Percentiles rank a stretch among this genome's conserved stretches.
phyloP scores from a whole-genome alignment of 768 basidiomycete species.

The Leccinum obscurum region DNA sequence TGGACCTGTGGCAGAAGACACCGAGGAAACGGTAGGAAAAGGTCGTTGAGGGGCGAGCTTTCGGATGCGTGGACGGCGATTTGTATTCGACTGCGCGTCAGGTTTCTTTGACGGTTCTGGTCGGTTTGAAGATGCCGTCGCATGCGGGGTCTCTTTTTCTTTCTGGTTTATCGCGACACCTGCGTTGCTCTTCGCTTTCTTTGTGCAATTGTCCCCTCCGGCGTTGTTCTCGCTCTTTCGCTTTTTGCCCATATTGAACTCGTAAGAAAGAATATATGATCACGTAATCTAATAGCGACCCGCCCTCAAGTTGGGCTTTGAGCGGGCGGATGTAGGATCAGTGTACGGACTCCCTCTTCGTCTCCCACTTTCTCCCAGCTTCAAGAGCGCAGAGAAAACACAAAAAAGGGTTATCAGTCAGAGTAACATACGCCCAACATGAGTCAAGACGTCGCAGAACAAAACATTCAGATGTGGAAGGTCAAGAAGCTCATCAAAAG shows the following conservation, averaged over 20 bases:
- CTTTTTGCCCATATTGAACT: conserved; percentile 24
- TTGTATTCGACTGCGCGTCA: conserved; percentile 5
- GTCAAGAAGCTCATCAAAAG: conserved; percentile 99
- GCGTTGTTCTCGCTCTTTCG: conserved; percentile 20
- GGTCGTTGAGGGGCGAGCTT: conserved; percentile 76
- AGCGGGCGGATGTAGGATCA: conserved; percentile 12
- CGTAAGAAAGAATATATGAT: neutral
- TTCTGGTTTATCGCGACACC: conserved; percentile 6
- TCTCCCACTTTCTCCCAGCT: conserved; percentile 28
- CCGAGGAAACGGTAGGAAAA: conserved; percentile 70
- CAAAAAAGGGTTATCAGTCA: conserved; percentile 14
- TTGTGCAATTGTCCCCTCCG: conserved; percentile 7
- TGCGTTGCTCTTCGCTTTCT: conserved; percentile 17
- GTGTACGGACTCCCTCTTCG: conserved; percentile 9
- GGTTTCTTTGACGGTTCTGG: conserved; percentile 6
- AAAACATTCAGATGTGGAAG: conserved; percentile 98
- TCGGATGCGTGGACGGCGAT: conserved; percentile 41
- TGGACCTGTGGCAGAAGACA: conserved; percentile 80
- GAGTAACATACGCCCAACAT: conserved; percentile 47
- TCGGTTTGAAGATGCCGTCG: conserved; percentile 4
- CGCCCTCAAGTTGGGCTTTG: conserved; percentile 22
- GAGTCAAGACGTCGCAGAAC: conserved; percentile 86
- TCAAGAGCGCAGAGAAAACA: conserved; percentile 9
- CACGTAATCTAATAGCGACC: conserved; percentile 19
- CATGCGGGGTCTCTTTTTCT: conserved; percentile 1